Evolutionary conservation across 2,329 filamentous ascomycete species (phyloP).

Genomic region (Amylocarpus encephaloides): DNA sequence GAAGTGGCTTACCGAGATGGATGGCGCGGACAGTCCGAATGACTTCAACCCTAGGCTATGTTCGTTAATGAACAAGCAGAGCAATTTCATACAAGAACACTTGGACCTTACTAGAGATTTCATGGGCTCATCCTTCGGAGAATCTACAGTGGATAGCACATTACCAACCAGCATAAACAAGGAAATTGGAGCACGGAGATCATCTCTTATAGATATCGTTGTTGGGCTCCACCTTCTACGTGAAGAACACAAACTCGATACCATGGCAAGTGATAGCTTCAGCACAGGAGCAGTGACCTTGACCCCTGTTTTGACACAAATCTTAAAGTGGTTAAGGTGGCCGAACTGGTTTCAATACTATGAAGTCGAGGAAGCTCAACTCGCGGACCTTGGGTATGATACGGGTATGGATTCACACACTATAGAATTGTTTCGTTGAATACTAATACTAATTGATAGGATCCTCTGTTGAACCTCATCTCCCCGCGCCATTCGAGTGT

Average conservation of each 20-base stretch:
- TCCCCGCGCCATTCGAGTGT: conserved; percentile 46
- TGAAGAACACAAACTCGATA: conserved; percentile 81
- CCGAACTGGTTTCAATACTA: conserved; percentile 56
- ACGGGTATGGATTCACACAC: conserved; percentile 33
- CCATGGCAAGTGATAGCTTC: conserved; percentile 45
- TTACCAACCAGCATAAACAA: conserved; percentile 53
- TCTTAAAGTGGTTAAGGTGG: conserved; percentile 79
- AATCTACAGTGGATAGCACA: conserved; percentile 51
- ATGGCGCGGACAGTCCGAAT: conserved; percentile 29
- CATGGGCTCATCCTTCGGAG: conserved; percentile 51
- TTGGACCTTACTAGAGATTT: conserved; percentile 60
- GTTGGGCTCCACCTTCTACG: conserved; percentile 78
- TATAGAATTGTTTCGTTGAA: not conserved
- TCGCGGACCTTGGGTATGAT: conserved; percentile 50
- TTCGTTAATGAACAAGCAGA: conserved; percentile 41
- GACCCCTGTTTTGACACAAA: conserved; percentile 70
- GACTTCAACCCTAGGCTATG: conserved; percentile 11
- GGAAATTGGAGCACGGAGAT: conserved; percentile 51
- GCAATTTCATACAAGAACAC: conserved; percentile 45
- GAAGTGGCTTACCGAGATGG: conserved; percentile 63
- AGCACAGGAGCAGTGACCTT: conserved; percentile 45
- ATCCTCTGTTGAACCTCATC: conserved; percentile 21
- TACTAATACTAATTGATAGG: conserved; percentile 7
- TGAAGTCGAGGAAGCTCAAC: conserved; percentile 49
- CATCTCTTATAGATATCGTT: conserved; percentile 59